These are phyloP conservation scores for Pascua guehoae DNA, from an alignment of 1,284 basidiomycete genomes.

Conservation along the genomic window DNA sequence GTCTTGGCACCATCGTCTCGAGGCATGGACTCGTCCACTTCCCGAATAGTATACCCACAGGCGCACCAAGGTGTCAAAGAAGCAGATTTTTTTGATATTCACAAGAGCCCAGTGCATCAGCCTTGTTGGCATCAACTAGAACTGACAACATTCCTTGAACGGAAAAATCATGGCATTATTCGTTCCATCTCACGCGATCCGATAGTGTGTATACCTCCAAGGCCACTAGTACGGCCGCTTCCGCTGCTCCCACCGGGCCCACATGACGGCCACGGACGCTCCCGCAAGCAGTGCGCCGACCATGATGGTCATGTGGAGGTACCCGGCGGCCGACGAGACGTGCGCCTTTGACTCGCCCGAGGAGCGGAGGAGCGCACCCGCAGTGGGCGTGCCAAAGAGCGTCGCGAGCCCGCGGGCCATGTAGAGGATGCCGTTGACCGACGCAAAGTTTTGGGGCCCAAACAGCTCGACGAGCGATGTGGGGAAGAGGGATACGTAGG, in stretches of 20 bases:
- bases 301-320: constrained; percentile 14
- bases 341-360: background rate
- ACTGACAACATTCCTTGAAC: too few relatives aligned
- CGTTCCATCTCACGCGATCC: too few relatives aligned
- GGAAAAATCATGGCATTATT: too few relatives aligned
- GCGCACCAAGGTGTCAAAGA: too few relatives aligned
- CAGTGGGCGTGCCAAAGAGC: constrained; percentile 30
- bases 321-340: background rate
- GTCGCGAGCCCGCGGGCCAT: constrained; percentile 28
- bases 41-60: too few relatives aligned
- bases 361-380: constrained; percentile 18
- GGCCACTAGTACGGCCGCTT: too few relatives aligned
- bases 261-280: constrained; percentile 11
- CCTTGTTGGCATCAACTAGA: too few relatives aligned
- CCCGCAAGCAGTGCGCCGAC: constrained; percentile 15
- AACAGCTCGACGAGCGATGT: constrained; percentile 33
- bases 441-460: constrained; percentile 33
- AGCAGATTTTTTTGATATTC: too few relatives aligned
- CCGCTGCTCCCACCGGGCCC: constrained; percentile 9
- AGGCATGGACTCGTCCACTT: too few relatives aligned
- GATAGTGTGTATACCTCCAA: too few relatives aligned
- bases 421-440: constrained; percentile 34
- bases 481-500: constrained; percentile 37
- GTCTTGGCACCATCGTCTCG: too few relatives aligned
- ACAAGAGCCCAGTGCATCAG: too few relatives aligned